Percentiles rank a stretch among this genome's conserved stretches.
These are phyloP conservation scores for Chionographis japonica DNA, from an alignment of 106 monocot species.

Conservation along the genomic window DNA sequence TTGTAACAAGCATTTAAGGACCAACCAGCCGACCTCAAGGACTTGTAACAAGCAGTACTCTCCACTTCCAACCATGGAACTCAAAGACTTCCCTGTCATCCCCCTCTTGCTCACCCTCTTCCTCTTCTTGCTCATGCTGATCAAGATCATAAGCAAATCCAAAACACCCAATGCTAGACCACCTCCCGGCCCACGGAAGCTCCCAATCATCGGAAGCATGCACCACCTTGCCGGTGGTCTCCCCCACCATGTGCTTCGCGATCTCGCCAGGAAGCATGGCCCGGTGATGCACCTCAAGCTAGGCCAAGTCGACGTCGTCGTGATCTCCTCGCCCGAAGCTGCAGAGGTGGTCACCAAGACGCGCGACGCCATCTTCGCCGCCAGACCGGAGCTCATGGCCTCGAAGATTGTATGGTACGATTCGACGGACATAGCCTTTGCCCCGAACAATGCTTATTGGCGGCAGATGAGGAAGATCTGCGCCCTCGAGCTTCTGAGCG, in stretches of 20 bases:
- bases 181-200: conserved; percentile 15
- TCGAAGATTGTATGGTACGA: neutral
- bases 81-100: no score
- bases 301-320: conserved; percentile 5
- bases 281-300: conserved; percentile 18
- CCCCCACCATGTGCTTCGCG: neutral
- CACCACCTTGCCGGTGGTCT: conserved; percentile 7
- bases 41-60: no score
- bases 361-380: conserved; percentile 7
- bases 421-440: neutral
- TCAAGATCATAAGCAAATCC: no score
- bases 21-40: no score
- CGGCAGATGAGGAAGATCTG: conserved; percentile 4
- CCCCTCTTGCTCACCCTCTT: no score
- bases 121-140: no score
- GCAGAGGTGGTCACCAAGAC: conserved; percentile 5
- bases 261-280: conserved; percentile 11
- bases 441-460: conserved; percentile 1
- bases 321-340: conserved; percentile 13
- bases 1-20: no score
- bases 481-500: conserved; percentile 8
- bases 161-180: no score
- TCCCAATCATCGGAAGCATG: conserved; percentile 26
- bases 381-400: neutral
- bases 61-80: no score